Evolutionary conservation across 192 early-diverging fungal species (phyloP), one percentile per base, ranked within the genome.

Genomic region (Mortierella claussenii): DNA sequence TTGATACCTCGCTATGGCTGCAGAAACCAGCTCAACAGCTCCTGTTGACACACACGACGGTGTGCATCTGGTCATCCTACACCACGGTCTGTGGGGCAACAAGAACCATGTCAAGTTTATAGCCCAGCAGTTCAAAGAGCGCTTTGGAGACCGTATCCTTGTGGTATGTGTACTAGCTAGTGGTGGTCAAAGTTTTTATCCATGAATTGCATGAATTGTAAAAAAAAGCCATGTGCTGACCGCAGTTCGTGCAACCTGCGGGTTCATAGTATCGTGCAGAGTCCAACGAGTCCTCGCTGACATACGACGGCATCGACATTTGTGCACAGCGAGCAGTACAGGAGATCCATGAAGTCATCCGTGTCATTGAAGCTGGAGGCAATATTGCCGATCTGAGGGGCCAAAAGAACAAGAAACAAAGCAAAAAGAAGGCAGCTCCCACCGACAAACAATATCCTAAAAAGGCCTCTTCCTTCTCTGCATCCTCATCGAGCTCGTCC

Each of bases 51-150:
- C 60, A 0, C 64, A 66, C n/a, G 46, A 68, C 23, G 60, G 60
- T n/a, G 66, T 76, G 1, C 90, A 91, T 56, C 63, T 91, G 13
- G 60, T 88, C 28, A 86, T 92, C 24, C 48, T 89, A 9, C 83
- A 85, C 21, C 87, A 92, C 66, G 91, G 91, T 18, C 80, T 90
- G 17, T 92, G 88, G 88, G 89, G 89, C 8, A 80, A 86, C 30
- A 49, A 69, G 13, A 52, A 18, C 2, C 89, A 90, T 80, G 56
- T 92, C 50, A 54, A 81, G 1, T 80, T 68, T 58, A 64, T 89
- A 49, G 81, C 69, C 27, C 43, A 70, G 17, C 62, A 83, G 24
- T 71, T 90, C 47, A 51, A 79, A 28, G 36, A 70, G 31, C 48
- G 67, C n/a, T 58, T 69, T 13, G 67, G 67, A 7, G 58, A 69